These are phyloP conservation scores for Chernovozyma sophiae-reginae DNA, from an alignment of 1,139 yeast genomes.

Conservation along the genomic window DNA sequence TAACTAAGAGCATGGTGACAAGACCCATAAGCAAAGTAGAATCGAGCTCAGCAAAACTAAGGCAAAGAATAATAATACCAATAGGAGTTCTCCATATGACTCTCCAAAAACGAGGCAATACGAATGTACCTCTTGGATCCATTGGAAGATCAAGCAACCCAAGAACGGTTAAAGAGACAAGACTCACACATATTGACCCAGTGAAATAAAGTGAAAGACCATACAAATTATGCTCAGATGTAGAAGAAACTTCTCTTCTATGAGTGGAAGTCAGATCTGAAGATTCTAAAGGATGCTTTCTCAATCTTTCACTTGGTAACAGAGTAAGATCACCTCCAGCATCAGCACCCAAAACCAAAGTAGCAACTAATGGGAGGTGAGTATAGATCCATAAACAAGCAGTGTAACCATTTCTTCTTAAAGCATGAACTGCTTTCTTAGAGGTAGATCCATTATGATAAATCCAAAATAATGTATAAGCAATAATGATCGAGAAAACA, in stretches of 20 bases:
- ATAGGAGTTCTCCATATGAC: slow-evolving; percentile 37
- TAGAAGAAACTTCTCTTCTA: background rate
- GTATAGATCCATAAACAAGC: slow-evolving; percentile 47
- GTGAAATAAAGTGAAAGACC: slow-evolving; percentile 46
- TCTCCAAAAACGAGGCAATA: slow-evolving; percentile 34
- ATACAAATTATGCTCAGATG: slow-evolving; percentile 20
- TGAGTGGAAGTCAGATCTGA: background rate
- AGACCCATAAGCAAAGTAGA: slow-evolving; percentile 45
- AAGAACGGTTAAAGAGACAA: slow-evolving; percentile 29
- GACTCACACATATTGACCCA: slow-evolving; percentile 45
- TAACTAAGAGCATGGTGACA: slow-evolving; percentile 27
- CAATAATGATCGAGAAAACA: slow-evolving; percentile 44
- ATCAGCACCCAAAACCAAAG: slow-evolving; percentile 56
- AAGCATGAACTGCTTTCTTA: slow-evolving; percentile 48
- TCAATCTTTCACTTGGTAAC: slow-evolving; percentile 3
- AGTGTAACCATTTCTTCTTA: slow-evolving; percentile 44
- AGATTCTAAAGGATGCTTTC: background rate
- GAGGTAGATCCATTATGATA: slow-evolving; percentile 55
- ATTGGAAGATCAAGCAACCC: slow-evolving; percentile 37
- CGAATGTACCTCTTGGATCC: slow-evolving; percentile 29
- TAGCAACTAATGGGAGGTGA: slow-evolving; percentile 52
- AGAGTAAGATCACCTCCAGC: slow-evolving; percentile 51
- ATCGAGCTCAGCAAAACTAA: slow-evolving; percentile 43
- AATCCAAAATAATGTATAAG: slow-evolving; percentile 51
- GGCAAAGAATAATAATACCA: slow-evolving; percentile 35